Percentiles rank a stretch among this genome's conserved stretches.
These are phyloP conservation scores for Botrytis elliptica DNA, from an alignment of 2,329 filamentous ascomycete species.

Conservation along the genomic window DNA sequence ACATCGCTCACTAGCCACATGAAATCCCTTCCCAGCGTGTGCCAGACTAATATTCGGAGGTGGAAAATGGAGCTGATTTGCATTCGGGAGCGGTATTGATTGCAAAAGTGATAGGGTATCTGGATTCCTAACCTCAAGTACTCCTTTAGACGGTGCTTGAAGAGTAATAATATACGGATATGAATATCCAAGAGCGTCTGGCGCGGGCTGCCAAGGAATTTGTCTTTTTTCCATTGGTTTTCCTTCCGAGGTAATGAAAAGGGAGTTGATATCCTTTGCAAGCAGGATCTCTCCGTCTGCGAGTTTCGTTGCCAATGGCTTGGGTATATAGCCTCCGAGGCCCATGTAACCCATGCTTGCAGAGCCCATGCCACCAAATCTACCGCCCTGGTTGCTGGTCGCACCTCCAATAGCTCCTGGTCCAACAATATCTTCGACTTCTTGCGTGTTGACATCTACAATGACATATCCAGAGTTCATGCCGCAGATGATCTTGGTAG, in stretches of 20 bases:
- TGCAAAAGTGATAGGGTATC: constrained; percentile 89
- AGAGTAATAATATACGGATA: constrained; percentile 93
- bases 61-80: constrained; percentile 83
- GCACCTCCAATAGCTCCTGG: constrained; percentile 69
- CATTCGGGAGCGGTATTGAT: constrained; percentile 76
- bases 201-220: constrained; percentile 86
- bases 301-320: constrained; percentile 80
- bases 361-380: constrained; percentile 79
- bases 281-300: constrained; percentile 81
- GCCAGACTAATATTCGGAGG: constrained; percentile 92
- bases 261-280: constrained; percentile 95
- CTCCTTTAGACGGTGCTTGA: constrained; percentile 78
- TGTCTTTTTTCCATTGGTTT: constrained; percentile 80
- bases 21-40: constrained; percentile 92
- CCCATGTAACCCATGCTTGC: constrained; percentile 97
- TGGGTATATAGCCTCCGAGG: constrained; percentile 86
- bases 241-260: constrained; percentile 84
- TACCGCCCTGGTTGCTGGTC: constrained; percentile 50
- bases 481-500: constrained; percentile 82
- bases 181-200: constrained; percentile 90
- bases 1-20: constrained; percentile 84
- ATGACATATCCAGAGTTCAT: constrained; percentile 90
- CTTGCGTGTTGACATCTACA: constrained; percentile 75
- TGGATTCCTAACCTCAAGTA: constrained; percentile 87
- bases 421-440: constrained; percentile 75